Conservation (phyloP, 2,329 filamentous ascomycete genomes). For the Didymella keratinophila region DNA sequence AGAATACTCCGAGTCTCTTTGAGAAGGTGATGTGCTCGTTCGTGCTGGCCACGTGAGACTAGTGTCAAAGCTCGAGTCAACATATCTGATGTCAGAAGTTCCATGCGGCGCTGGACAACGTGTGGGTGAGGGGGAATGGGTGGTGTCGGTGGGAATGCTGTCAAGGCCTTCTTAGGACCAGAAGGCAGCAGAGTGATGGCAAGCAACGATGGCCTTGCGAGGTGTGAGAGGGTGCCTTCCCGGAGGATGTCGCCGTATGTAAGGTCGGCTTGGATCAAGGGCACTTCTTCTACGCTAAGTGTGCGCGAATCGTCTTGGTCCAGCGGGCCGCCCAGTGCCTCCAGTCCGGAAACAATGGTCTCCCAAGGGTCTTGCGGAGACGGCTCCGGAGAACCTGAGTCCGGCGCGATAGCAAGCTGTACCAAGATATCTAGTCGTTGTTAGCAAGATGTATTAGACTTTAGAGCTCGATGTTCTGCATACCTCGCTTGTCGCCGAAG, state of each 20-base stretch:
- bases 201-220: slow-evolving; percentile 86
- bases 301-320: slow-evolving; percentile 86
- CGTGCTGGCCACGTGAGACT: slow-evolving; percentile 89
- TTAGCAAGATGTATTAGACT: slow-evolving; percentile 20
- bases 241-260: slow-evolving; percentile 92
- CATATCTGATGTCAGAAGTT: slow-evolving; percentile 97
- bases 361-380: slow-evolving; percentile 96
- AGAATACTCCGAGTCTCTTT: slow-evolving; percentile 94
- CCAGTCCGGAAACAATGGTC: slow-evolving; percentile 91
- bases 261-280: slow-evolving; percentile 92
- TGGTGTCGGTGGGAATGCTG: slow-evolving; percentile 61
- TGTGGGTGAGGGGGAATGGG: slow-evolving; percentile 94
- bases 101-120: slow-evolving; percentile 96
- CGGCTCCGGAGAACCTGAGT: slow-evolving; percentile 81
- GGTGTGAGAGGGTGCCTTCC: slow-evolving; percentile 84
- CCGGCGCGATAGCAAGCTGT: slow-evolving; percentile 89
- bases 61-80: slow-evolving; percentile 89
- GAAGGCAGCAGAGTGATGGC: slow-evolving; percentile 95
- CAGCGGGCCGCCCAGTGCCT: slow-evolving; percentile 86
- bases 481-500: slow-evolving; percentile 87
- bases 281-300: slow-evolving; percentile 90
- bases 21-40: slow-evolving; percentile 89
- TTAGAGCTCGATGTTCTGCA: slow-evolving; percentile 16
- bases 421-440: slow-evolving; percentile 78
- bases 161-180: slow-evolving; percentile 65